A percentile compares a stretch with the other conserved stretches of the same genome.
phyloP scores from a whole-genome alignment of 306 rosid genomes.

The Chamaecrista fasciculata region DNA sequence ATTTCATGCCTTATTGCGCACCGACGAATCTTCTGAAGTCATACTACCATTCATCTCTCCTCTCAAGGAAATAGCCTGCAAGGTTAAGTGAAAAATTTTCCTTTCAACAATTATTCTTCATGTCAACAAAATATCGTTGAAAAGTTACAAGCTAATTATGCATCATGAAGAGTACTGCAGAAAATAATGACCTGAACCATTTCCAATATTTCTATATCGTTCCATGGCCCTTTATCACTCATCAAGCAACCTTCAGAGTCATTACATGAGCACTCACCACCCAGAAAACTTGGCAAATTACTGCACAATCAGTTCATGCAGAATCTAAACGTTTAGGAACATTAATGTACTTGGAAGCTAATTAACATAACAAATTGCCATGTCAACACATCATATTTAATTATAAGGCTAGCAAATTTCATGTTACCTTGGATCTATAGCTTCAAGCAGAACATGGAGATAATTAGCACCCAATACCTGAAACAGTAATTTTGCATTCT shows the following conservation, averaged over 20 bases:
- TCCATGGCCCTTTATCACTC: conserved; percentile 92
- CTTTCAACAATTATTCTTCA: neutral
- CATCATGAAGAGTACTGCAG: neutral
- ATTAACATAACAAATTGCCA: conserved; percentile 8
- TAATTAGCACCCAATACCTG: conserved; percentile 81
- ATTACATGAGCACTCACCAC: conserved; percentile 79
- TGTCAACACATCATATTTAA: neutral
- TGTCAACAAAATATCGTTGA: neutral
- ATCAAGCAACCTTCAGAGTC: conserved; percentile 79
- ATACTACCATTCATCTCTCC: conserved; percentile 28
- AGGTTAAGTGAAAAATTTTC: conserved; percentile 6
- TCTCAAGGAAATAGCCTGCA: conserved; percentile 49
- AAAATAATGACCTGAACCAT: conserved; percentile 55
- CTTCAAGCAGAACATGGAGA: conserved; percentile 43
- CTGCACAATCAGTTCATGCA: conserved; percentile 41
- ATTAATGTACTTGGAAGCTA: neutral
- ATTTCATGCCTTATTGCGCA: conserved; percentile 37
- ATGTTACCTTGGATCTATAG: conserved; percentile 64
- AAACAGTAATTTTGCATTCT: conserved; percentile 21
- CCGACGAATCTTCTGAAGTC: conserved; percentile 26
- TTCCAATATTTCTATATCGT: conserved; percentile 51
- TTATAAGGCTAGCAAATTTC: neutral
- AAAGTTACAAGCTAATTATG: neutral
- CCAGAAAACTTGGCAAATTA: conserved; percentile 75
- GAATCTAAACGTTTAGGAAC: neutral